phyloP scores from a whole-genome alignment of 2,329 filamentous ascomycete genomes.

The Ambrosiella beaveri region DNA sequence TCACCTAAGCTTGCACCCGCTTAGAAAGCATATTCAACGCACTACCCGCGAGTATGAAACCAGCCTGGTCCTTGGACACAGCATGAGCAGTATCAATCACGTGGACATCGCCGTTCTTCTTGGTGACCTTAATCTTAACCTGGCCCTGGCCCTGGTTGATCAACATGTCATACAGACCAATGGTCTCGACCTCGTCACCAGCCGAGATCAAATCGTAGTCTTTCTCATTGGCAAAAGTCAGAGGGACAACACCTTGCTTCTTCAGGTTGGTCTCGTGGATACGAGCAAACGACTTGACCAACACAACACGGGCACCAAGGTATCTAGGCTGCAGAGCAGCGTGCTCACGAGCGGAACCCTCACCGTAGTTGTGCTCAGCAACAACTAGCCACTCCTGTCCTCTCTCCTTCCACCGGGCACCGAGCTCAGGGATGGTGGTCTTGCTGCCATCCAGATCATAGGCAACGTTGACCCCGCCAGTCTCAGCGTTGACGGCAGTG shows the following conservation, averaged over 20 bases:
- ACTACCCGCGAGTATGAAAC: slow-evolving; percentile 83
- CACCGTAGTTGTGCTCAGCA: slow-evolving; percentile 94
- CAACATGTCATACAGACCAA: slow-evolving; percentile 71
- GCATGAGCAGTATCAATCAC: slow-evolving; percentile 69
- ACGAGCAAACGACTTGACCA: slow-evolving; percentile 73
- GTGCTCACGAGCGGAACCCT: slow-evolving; percentile 77
- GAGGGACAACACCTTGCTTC: slow-evolving; percentile 90
- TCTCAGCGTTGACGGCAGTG: slow-evolving; percentile 81
- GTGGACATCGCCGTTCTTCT: slow-evolving; percentile 43
- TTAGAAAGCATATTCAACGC: slow-evolving; percentile 79
- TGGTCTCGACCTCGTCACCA: slow-evolving; percentile 66
- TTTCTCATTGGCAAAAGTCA: slow-evolving; percentile 74
- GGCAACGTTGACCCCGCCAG: slow-evolving; percentile 78
- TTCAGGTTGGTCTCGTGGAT: slow-evolving; percentile 95
- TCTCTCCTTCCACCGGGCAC: slow-evolving; percentile 60
- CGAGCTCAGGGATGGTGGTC: slow-evolving; percentile 74
- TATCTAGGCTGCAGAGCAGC: slow-evolving; percentile 83
- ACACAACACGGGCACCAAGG: slow-evolving; percentile 67
- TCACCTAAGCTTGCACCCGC: slow-evolving; percentile 16
- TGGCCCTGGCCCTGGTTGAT: slow-evolving; percentile 59
- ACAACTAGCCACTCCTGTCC: slow-evolving; percentile 79
- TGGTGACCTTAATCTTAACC: slow-evolving; percentile 52
- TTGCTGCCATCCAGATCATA: slow-evolving; percentile 66
- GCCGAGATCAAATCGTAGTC: slow-evolving; percentile 77
- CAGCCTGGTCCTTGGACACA: slow-evolving; percentile 75